Conservation (phyloP, 176 grass and related monocot species). For the Aechmea fasciata region DNA sequence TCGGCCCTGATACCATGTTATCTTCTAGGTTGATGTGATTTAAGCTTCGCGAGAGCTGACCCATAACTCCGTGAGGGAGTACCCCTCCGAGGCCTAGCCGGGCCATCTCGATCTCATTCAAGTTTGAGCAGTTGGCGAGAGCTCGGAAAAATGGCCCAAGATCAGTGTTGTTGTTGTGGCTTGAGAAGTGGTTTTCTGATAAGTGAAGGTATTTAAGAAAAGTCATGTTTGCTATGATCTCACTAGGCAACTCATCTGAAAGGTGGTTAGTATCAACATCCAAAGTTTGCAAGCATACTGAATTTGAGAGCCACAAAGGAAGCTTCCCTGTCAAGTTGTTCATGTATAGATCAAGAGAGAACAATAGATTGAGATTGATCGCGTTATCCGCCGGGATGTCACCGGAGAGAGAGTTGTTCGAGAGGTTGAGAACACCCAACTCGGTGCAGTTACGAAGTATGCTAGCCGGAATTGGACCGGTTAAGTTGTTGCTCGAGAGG, state of each 20-base stretch:
- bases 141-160: slow-evolving; percentile 64
- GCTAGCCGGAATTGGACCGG: slow-evolving; percentile 33
- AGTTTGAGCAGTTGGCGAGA: slow-evolving; percentile 38
- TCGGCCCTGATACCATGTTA: slow-evolving; percentile 54
- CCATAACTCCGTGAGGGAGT: slow-evolving; percentile 24
- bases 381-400: slow-evolving; percentile 28
- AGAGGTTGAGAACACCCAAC: slow-evolving; percentile 24
- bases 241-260: slow-evolving; percentile 37
- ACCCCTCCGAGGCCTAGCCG: slow-evolving; percentile 33
- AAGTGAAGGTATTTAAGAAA: slow-evolving; percentile 32
- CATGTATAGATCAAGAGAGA: slow-evolving; percentile 38
- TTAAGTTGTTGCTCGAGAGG: slow-evolving; percentile 30
- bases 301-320: slow-evolving; percentile 65
- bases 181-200: slow-evolving; percentile 38
- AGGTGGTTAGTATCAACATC: slow-evolving; percentile 61
- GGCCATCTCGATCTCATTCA: slow-evolving; percentile 48
- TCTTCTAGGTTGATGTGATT: slow-evolving; percentile 37
- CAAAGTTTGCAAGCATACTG: background rate
- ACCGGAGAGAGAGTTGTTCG: slow-evolving; percentile 33
- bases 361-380: background rate
- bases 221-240: slow-evolving; percentile 22
- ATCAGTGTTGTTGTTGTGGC: slow-evolving; percentile 47
- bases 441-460: slow-evolving; percentile 46
- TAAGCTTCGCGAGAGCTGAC: slow-evolving; percentile 19
- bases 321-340: slow-evolving; percentile 43